These are phyloP conservation scores for Trametes pubescens DNA, from an alignment of 1,284 basidiomycete species.

Conservation along the genomic window DNA sequence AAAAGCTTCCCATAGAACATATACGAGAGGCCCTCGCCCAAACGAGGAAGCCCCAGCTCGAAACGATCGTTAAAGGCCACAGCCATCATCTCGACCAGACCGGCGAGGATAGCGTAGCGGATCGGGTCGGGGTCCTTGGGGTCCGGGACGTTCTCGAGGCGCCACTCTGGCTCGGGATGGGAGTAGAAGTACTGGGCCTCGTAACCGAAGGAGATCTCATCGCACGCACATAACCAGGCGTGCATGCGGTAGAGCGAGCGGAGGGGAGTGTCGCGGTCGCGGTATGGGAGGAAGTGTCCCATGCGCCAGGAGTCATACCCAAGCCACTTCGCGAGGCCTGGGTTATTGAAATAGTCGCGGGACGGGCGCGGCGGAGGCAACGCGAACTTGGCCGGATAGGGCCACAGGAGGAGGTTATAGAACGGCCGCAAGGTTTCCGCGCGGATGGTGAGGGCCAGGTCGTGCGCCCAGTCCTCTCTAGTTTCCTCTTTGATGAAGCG, in stretches of 20 bases:
- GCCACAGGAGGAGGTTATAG: neutral
- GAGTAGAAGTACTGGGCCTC: conserved; percentile 6
- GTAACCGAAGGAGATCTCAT: neutral
- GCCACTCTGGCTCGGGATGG: neutral
- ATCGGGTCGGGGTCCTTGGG: neutral
- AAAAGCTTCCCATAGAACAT: neutral
- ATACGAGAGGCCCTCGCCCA: neutral
- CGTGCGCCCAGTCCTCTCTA: neutral
- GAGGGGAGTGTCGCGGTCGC: neutral
- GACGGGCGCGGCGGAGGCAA: neutral
- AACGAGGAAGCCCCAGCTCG: neutral
- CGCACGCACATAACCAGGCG: neutral
- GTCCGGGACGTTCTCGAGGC: neutral
- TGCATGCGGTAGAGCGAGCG: neutral
- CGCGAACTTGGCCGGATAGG: neutral
- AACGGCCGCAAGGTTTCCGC: neutral
- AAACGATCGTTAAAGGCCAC: neutral
- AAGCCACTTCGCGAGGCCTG: neutral
- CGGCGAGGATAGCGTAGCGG: neutral
- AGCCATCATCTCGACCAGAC: neutral
- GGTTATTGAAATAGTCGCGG: neutral
- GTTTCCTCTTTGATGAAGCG: neutral
- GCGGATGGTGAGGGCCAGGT: neutral
- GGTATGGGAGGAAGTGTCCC: neutral
- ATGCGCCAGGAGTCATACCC: neutral